Evolutionary conservation across 2,329 filamentous ascomycete genomes (phyloP).

Genomic region (Tolypocladium ophioglossoides): DNA sequence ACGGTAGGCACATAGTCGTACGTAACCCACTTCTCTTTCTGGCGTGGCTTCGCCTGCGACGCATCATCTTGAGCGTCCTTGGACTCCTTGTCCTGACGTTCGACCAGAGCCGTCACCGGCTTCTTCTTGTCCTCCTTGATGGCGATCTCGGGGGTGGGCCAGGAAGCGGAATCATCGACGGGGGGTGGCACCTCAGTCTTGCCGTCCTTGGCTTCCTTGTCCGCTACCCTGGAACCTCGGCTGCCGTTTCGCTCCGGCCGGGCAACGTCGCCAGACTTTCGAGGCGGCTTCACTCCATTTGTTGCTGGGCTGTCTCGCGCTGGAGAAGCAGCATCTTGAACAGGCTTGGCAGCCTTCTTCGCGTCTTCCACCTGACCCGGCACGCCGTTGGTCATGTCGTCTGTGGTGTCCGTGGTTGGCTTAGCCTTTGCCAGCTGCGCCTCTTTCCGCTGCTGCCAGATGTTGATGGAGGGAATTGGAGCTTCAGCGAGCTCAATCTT

Average conservation of each 20-base stretch:
- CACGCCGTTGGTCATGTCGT: conserved; percentile 23
- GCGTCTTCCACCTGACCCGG: conserved; percentile 26
- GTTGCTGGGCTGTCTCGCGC: conserved; percentile 15
- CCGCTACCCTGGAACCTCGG: conserved; percentile 33
- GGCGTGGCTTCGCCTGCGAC: conserved; percentile 32
- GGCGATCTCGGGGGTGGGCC: conserved; percentile 83
- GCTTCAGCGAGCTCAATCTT: conserved; percentile 67
- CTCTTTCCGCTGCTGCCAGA: conserved; percentile 75
- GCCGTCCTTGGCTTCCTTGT: conserved; percentile 27
- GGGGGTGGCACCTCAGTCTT: conserved; percentile 41
- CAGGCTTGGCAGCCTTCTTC: conserved; percentile 24
- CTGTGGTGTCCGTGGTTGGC: conserved; percentile 19
- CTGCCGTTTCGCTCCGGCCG: conserved; percentile 32
- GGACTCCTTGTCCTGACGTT: conserved; percentile 52
- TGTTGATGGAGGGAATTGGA: conserved; percentile 71
- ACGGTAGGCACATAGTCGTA: conserved; percentile 77
- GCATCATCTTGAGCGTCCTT: conserved; percentile 46
- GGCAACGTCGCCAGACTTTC: conserved; percentile 29
- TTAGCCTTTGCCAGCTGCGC: conserved; percentile 46
- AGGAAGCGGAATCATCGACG: conserved; percentile 66
- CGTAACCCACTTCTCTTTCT: conserved; percentile 80
- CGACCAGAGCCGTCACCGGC: conserved; percentile 33
- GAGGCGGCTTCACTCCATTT: conserved; percentile 30
- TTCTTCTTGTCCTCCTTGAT: conserved; percentile 64
- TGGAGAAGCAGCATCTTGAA: conserved; percentile 10